Conservation (phyloP, 768 basidiomycete genomes). For the Hygrophorus pudorinus region DNA sequence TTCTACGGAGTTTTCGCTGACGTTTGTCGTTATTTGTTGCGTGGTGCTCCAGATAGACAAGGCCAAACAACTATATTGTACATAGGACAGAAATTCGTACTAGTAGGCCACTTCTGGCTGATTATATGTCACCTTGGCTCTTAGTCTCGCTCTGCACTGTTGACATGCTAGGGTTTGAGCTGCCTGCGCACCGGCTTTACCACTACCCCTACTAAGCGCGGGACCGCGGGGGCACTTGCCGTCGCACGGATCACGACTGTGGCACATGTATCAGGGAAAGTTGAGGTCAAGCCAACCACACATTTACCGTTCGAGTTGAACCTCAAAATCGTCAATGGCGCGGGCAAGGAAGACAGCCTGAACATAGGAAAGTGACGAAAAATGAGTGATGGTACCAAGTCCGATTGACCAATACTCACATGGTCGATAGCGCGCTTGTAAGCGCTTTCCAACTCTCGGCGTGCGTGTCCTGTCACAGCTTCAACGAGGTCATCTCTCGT, state of each 20-base stretch:
- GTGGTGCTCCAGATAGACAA: too few species aligned
- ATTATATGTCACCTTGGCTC: too few species aligned
- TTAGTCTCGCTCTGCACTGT: too few species aligned
- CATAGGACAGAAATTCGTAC: too few species aligned
- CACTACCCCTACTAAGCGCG: too few species aligned
- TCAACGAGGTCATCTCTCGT: background rate
- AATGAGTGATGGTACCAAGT: background rate
- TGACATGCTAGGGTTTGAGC: too few species aligned
- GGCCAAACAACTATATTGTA: too few species aligned
- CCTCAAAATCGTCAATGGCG: background rate
- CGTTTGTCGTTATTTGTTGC: background rate
- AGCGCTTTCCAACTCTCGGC: conserved; percentile 1
- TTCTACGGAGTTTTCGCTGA: background rate
- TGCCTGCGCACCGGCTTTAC: too few species aligned
- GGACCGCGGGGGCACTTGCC: too few species aligned
- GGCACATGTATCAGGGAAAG: background rate
- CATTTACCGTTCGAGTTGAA: background rate
- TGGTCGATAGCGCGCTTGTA: conserved; percentile 1
- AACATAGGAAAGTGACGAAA: background rate
- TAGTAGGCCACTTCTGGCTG: too few species aligned
- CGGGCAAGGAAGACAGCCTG: background rate
- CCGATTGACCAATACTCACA: too few species aligned
- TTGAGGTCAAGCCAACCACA: background rate
- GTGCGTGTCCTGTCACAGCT: background rate
- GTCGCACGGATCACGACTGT: background rate